Evolutionary conservation across 345 rosid species (phyloP).

Genomic region (Citrus unshiu): DNA sequence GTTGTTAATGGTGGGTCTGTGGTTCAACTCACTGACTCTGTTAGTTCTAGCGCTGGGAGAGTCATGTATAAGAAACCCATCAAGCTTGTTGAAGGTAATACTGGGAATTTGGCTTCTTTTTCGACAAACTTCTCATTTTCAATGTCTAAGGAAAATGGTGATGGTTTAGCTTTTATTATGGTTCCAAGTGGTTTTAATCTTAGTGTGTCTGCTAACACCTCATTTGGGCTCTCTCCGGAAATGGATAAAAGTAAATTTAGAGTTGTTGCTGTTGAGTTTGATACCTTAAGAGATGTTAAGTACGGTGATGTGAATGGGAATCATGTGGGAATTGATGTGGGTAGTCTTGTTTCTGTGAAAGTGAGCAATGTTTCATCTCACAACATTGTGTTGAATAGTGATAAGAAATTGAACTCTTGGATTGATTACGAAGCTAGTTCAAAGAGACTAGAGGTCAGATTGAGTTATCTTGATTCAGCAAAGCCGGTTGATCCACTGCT

Average conservation of each 20-base stretch:
- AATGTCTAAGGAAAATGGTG: slow-evolving; percentile 38
- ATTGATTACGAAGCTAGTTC: slow-evolving; percentile 64
- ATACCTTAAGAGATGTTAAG: slow-evolving; percentile 26
- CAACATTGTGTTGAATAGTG: slow-evolving; percentile 35
- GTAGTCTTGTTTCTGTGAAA: slow-evolving; percentile 44
- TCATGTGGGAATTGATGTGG: slow-evolving; percentile 49
- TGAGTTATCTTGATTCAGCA: slow-evolving; percentile 40
- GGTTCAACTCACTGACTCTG: slow-evolving; percentile 55
- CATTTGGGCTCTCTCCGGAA: slow-evolving; percentile 47
- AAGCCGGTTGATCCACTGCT: slow-evolving; percentile 46
- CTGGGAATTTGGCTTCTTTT: slow-evolving; percentile 46
- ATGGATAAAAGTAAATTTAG: slow-evolving; percentile 14
- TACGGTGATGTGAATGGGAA: slow-evolving; percentile 45
- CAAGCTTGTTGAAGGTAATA: slow-evolving; percentile 45
- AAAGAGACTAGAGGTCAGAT: slow-evolving; percentile 55
- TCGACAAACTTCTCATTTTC: slow-evolving; percentile 66
- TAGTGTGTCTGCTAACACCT: slow-evolving; percentile 30
- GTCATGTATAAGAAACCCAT: slow-evolving; percentile 68
- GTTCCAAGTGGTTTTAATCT: slow-evolving; percentile 44
- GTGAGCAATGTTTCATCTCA: slow-evolving; percentile 36
- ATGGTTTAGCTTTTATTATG: slow-evolving; percentile 64
- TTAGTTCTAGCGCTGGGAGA: slow-evolving; percentile 49
- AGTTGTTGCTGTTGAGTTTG: slow-evolving; percentile 57
- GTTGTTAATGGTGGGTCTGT: slow-evolving; percentile 41
- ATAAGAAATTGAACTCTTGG: slow-evolving; percentile 53